Evolutionary conservation across 345 rosid genomes (phyloP), one percentile per base, ranked within the genome.

Genomic region (Rhodamnia argentea): DNA sequence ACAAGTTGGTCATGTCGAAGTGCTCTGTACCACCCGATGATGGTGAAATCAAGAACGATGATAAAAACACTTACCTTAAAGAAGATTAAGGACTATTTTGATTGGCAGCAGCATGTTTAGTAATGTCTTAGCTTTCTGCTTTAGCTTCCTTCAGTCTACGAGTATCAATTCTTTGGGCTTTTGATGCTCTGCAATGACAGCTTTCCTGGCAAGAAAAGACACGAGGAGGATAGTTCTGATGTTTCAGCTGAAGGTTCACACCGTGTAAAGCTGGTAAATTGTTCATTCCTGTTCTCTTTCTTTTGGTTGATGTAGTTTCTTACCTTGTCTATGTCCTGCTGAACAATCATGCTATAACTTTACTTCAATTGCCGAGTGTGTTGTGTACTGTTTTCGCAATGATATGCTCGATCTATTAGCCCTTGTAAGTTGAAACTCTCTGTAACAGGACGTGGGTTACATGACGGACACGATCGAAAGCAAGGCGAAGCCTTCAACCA

Each of bases 11-110:
- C 96, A 74, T 92, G 94, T 87, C 97, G 96, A 52, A 94, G 94
- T 87, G 96, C 96, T 76, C 96, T 91, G 85, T 91, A 91, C 90
- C 94, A 92, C 87, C 89, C 94, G 52, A 96, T 93, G 92, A 94
- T 95, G 87, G 92, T 92, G 87, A 87, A 94, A 85, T 91, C 93
- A 27, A 94, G 93, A 58, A 90, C 92, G 89, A 96, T 93, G 95
- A 97, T 94, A 88, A 85, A 85, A 5, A 32, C 24, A 18, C 44
- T 44, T 64, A 32, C 76, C 76, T 64, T 70, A 20, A 70, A 70
- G 78, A 70, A 70, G 13, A 32, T 70, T 70, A 32, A 70, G 78
- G 87, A 76, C 86, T 88, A 88, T 87, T 62, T 54, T 81, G 86
- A 82, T 89, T 74, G 89, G 91, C 60, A 20, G 40, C 18, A 20